Evolutionary conservation across 768 basidiomycete genomes (phyloP).

Genomic region (Tulasnella sp.): DNA sequence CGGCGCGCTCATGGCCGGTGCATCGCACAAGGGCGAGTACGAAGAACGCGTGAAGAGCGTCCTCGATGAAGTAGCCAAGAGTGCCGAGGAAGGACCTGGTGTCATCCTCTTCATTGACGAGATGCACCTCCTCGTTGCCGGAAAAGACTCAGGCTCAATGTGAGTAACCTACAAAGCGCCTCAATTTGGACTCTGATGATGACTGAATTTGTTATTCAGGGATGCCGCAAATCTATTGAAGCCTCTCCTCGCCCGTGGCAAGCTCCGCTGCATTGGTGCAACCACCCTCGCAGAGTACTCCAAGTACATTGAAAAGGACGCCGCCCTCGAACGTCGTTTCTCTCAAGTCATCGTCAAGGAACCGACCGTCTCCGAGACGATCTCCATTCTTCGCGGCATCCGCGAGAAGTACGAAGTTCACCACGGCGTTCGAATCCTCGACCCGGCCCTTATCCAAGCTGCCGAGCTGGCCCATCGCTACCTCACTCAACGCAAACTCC

Average conservation of each 20-base stretch:
- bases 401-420: conserved; percentile 91
- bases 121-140: conserved; percentile 90
- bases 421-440: conserved; percentile 84
- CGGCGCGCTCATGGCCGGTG: conserved; percentile 92
- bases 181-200: neutral
- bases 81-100: conserved; percentile 67
- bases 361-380: conserved; percentile 82
- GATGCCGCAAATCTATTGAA: conserved; percentile 74
- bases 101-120: conserved; percentile 96
- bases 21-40: conserved; percentile 93
- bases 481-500: conserved; percentile 46
- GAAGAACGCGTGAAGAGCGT: conserved; percentile 94
- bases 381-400: conserved; percentile 91
- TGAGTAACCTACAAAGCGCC: neutral
- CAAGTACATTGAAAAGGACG: conserved; percentile 90
- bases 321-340: conserved; percentile 86
- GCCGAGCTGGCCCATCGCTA: conserved; percentile 93
- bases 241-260: conserved; percentile 84
- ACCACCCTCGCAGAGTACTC: conserved; percentile 91
- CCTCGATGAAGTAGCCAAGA: conserved; percentile 89
- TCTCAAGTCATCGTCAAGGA: conserved; percentile 93
- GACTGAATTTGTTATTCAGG: neutral
- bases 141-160: conserved; percentile 38
- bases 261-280: conserved; percentile 74
- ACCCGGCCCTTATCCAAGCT: conserved; percentile 82